Evolutionary conservation across 352 stramenopile species (phyloP).

Genomic region (Phytophthora crassamura): DNA sequence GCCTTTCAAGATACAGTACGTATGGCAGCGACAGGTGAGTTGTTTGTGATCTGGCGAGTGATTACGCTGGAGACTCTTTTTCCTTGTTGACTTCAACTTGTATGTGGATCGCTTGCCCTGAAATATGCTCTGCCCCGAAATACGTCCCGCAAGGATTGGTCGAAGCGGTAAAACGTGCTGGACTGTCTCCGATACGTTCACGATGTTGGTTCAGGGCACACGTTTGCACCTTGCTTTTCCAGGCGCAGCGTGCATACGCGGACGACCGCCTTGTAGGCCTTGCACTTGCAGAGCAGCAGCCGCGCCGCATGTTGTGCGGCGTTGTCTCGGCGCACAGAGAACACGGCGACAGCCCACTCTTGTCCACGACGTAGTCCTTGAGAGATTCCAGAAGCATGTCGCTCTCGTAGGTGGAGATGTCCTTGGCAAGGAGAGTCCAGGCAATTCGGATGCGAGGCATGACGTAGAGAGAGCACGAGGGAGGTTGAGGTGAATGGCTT

Average conservation of each 20-base stretch:
- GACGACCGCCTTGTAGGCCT: neutral
- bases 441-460: neutral
- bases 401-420: slow-evolving; percentile 7
- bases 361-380: slow-evolving; percentile 7
- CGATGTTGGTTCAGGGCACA: slow-evolving; percentile 10
- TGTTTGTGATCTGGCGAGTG: no score
- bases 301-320: slow-evolving; percentile 11
- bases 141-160: no score
- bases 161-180: slow-evolving; percentile 1
- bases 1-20: no score
- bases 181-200: slow-evolving; percentile 4
- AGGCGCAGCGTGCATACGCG: slow-evolving; percentile 5
- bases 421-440: slow-evolving; percentile 11
- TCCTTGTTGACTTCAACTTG: no score
- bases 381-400: slow-evolving; percentile 4
- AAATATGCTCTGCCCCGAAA: no score
- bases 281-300: slow-evolving; percentile 6
- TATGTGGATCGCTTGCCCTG: no score
- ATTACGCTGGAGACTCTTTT: no score
- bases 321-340: slow-evolving; percentile 10
- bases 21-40: no score
- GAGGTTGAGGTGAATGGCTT: no score
- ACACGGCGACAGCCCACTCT: slow-evolving; percentile 8
- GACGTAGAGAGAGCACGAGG: no score
- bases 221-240: slow-evolving; percentile 8